Base-by-base conservation (phyloP, 805 yeast species). In the Pichia eremophila region DNA sequence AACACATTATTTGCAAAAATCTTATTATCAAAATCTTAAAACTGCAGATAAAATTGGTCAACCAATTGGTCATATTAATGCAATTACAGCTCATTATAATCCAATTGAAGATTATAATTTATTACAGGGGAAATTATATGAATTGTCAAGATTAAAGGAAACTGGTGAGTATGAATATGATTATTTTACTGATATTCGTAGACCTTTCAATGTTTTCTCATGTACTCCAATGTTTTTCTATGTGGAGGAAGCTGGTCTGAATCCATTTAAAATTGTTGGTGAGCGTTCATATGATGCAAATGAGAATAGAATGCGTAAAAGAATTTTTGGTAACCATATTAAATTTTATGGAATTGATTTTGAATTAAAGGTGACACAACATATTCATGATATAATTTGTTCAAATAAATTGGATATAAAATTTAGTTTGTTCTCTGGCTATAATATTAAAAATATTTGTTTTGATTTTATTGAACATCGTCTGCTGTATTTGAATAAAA, bases 1-100 rank as follows among this genome's bases (percentile, higher is more conserved):
- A 2, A 84, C 88, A 8, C 69, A 72, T 40, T 73, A 73, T 17
- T 66, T 74, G 43, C 64, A 67, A 4, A 60, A 72, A 45, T 69
- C 73, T 1, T 79, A 70, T 54, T 79, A 80, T 56, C 84, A 79
- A 62, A 70, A 74, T 9, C 69, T 71, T 48, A 69, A 73, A 39
- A 62, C 54, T 50, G 54, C 63, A n/a, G 66, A 62, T 45, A 51
- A 59, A 40, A 59, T 53, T 47, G 61, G 59, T 39, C 46, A 48
- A 17, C 62, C 55, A 35, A 60, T 58, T 12, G 64, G 59, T 34
- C 64, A 49, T 47, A 65, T 61, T 48, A 66, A 61, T 51, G 59
- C 65, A 5, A 53, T 62, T 29, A 62, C 63, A 45, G 59, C 61
- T 44, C 68, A 64, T 46, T 64, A 59, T 45, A 64, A 64, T 50